phyloP scores from a whole-genome alignment of 163 green algal species.

The Coccomyxa subellipsoidea region DNA sequence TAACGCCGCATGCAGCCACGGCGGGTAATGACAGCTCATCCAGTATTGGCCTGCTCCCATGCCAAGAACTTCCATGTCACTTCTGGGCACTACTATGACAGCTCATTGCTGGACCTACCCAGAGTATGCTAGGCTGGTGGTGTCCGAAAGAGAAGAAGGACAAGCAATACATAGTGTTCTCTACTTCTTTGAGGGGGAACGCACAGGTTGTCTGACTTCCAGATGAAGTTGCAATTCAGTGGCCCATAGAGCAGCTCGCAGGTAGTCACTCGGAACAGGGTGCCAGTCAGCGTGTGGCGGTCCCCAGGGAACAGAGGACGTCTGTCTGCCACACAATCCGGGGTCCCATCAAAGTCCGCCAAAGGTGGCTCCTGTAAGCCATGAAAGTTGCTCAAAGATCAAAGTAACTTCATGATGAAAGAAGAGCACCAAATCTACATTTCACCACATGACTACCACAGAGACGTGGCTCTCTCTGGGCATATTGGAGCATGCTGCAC shows the following conservation, averaged over 20 bases:
- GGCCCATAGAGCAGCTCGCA: constrained; percentile 71
- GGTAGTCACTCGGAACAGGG: constrained; percentile 41
- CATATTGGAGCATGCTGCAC: too few species aligned
- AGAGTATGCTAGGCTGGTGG: neutral
- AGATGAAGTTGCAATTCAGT: constrained; percentile 67
- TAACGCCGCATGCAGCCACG: constrained; percentile 50
- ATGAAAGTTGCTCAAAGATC: neutral
- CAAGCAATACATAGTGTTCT: neutral
- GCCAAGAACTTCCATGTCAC: too few species aligned
- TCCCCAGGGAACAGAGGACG: neutral
- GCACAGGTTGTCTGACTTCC: constrained; percentile 28
- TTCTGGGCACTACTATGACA: too few species aligned
- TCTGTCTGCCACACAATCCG: neutral
- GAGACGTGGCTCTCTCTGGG: too few species aligned
- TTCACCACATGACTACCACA: too few species aligned
- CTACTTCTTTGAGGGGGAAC: neutral
- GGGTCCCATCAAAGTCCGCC: neutral
- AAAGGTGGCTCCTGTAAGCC: neutral
- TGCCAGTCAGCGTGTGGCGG: constrained; percentile 23
- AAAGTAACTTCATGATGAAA: too few species aligned
- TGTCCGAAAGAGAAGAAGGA: neutral
- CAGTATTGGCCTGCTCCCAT: constrained; percentile 40
- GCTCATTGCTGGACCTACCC: too few species aligned
- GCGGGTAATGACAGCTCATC: constrained; percentile 42
- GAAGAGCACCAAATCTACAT: too few species aligned